These are phyloP conservation scores for Heritiera fomes DNA, from an alignment of 345 rosid genomes.

Conservation along the genomic window DNA sequence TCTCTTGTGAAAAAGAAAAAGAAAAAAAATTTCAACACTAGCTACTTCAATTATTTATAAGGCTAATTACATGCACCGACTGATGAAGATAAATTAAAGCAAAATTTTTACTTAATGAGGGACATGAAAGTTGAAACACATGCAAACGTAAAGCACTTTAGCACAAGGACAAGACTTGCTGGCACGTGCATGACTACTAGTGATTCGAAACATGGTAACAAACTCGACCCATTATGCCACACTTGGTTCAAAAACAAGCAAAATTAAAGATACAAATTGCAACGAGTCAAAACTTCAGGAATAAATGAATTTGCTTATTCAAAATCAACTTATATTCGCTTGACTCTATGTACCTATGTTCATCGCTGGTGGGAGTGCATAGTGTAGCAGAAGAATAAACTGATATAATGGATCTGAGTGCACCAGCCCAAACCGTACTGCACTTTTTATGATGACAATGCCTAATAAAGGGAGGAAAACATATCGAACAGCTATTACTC, in stretches of 20 bases:
- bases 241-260: not conserved
- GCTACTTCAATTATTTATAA: too few species aligned
- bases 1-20: too few species aligned
- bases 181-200: not conserved
- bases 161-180: not conserved
- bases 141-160: not conserved
- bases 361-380: constrained; percentile 70
- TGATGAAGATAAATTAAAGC: not conserved
- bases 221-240: not conserved
- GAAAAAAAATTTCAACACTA: too few species aligned
- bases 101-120: not conserved
- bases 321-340: not conserved
- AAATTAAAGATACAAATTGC: not conserved
- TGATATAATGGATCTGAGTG: constrained; percentile 58
- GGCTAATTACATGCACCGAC: not conserved
- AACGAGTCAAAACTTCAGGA: not conserved
- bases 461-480: constrained; percentile 59
- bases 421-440: constrained; percentile 47
- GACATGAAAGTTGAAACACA: not conserved
- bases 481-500: constrained; percentile 52
- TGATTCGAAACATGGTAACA: not conserved
- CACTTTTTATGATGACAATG: constrained; percentile 48
- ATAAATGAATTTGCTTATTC: not conserved
- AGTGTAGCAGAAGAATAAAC: constrained; percentile 68
- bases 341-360: constrained; percentile 35